phyloP scores from a whole-genome alignment of 192 early-diverging fungal genomes.

The Diversispora epigaea region DNA sequence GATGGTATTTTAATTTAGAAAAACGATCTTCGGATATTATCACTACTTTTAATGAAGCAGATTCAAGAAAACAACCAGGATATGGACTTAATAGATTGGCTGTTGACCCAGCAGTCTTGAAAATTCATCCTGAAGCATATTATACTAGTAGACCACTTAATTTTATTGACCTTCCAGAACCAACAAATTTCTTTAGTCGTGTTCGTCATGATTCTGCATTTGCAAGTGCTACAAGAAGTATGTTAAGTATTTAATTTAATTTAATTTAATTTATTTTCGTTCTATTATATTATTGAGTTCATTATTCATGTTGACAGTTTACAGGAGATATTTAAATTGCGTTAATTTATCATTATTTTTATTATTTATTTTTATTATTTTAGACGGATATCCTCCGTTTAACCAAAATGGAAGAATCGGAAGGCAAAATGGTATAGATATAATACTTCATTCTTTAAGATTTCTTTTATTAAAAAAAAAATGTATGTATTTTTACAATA shows the following conservation, averaged over 20 bases:
- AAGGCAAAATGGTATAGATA: too few species aligned
- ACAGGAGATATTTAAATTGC: too few species aligned
- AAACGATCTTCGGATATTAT: background rate
- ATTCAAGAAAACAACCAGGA: background rate
- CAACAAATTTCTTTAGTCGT: background rate
- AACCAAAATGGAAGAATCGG: too few species aligned
- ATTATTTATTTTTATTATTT: too few species aligned
- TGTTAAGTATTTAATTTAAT: background rate
- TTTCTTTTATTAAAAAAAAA: background rate
- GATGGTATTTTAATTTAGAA: slow-evolving; percentile 6
- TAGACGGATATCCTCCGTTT: too few species aligned
- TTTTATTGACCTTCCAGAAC: slow-evolving; percentile 19
- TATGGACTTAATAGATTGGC: background rate
- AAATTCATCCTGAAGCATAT: background rate
- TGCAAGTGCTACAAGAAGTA: background rate
- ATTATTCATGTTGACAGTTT: background rate
- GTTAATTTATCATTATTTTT: too few species aligned
- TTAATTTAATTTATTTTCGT: background rate
- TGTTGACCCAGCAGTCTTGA: background rate
- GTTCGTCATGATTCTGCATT: slow-evolving; percentile 4
- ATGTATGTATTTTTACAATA: background rate
- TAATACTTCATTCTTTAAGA: background rate
- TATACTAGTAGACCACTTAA: background rate
- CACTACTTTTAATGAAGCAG: background rate
- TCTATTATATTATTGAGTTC: background rate